Evolutionary conservation across 202 grass and related monocot genomes (phyloP).

Genomic region (Schoenoplectus tabernaemontani): DNA sequence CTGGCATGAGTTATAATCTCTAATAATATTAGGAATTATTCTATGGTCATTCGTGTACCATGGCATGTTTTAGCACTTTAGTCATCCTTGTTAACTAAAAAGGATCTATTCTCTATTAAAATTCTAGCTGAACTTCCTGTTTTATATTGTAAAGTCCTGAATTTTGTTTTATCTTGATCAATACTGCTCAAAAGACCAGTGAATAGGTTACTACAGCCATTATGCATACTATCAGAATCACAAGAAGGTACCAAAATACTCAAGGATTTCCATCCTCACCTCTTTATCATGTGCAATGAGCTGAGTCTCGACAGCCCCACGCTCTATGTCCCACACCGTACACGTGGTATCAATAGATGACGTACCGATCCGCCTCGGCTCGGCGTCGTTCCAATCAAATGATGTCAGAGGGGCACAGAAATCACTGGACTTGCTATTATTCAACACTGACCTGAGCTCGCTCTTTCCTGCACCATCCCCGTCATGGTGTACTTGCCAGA

Average conservation of each 20-base stretch:
- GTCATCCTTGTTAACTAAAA: background rate
- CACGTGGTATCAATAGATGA: constrained; percentile 95
- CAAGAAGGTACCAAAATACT: background rate
- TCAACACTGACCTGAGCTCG: constrained; percentile 58
- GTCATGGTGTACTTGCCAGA: constrained; percentile 54
- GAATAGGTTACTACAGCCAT: background rate
- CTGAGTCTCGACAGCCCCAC: constrained; percentile 82
- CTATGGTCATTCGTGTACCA: background rate
- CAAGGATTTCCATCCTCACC: constrained; percentile 18
- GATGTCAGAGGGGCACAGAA: constrained; percentile 87
- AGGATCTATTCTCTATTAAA: background rate
- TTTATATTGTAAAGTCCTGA: background rate
- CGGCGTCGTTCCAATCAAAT: constrained; percentile 81
- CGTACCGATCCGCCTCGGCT: constrained; percentile 63
- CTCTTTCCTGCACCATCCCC: constrained; percentile 23
- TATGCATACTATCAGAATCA: background rate
- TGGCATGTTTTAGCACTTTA: background rate
- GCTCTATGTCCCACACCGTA: constrained; percentile 92
- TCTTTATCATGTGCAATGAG: constrained; percentile 99
- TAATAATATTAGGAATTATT: background rate
- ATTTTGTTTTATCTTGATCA: background rate
- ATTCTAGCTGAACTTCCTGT: background rate
- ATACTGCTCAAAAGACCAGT: background rate
- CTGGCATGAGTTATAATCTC: background rate
- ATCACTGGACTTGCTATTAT: constrained; percentile 77